Evolutionary conservation across 352 stramenopile species (phyloP).

Genomic region (Phytopythium aichiense): DNA sequence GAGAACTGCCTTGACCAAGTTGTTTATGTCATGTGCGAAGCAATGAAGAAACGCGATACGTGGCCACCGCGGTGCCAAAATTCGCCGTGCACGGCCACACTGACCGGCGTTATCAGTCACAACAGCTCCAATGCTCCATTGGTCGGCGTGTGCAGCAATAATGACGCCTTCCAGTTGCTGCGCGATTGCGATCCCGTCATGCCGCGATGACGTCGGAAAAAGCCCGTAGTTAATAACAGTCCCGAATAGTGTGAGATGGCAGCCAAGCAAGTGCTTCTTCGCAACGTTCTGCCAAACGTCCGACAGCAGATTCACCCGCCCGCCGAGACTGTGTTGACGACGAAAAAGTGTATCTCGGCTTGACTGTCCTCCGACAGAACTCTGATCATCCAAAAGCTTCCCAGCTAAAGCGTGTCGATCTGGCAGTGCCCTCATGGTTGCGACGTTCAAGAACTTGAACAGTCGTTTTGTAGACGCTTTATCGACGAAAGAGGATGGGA

Average conservation of each 20-base stretch:
- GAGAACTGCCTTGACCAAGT: neutral
- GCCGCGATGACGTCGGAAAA: neutral
- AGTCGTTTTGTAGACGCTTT: neutral
- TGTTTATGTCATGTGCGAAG: neutral
- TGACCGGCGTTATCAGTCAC: neutral
- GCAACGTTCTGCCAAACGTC: neutral
- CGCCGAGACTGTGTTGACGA: neutral
- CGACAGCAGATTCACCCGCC: neutral
- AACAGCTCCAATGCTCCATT: neutral
- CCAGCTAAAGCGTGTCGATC: neutral
- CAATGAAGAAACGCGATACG: neutral
- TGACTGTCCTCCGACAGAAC: neutral
- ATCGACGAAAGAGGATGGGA: neutral
- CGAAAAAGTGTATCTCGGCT: neutral
- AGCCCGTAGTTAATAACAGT: neutral
- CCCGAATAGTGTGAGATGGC: neutral
- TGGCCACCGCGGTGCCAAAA: neutral
- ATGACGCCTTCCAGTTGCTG: neutral
- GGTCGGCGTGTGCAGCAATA: neutral
- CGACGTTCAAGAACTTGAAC: neutral
- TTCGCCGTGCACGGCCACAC: neutral
- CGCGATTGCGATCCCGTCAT: neutral
- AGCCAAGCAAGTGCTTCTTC: neutral
- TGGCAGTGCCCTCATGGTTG: neutral
- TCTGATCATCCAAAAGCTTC: neutral